Conservation (phyloP, 208 protist species). For the Leishmania turanica region DNA sequence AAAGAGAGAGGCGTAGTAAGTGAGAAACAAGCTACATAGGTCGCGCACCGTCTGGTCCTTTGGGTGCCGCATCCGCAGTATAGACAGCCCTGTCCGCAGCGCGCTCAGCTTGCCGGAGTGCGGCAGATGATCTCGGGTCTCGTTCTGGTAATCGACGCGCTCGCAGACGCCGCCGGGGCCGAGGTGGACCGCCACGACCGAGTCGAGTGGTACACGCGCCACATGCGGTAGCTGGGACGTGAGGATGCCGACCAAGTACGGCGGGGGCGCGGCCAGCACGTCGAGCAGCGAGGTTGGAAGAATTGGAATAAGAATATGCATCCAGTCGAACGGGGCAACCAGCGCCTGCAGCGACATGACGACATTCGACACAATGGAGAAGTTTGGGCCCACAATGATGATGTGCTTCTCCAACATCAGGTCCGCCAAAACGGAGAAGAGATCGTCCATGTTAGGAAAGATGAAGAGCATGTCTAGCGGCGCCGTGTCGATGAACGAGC, state of each 20-base stretch:
- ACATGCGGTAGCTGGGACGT: conserved; percentile 67
- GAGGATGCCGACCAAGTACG: conserved; percentile 78
- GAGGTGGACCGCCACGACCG: conserved; percentile 59
- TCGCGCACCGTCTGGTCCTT: conserved; percentile 67
- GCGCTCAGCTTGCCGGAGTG: conserved; percentile 70
- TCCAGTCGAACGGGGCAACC: conserved; percentile 84
- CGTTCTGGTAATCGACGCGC: conserved; percentile 59
- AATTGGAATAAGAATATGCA: conserved; percentile 86
- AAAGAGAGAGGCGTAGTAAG: conserved; percentile 78
- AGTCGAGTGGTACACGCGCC: conserved; percentile 46
- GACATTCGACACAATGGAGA: conserved; percentile 72
- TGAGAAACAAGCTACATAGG: conserved; percentile 79
- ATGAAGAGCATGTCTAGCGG: conserved; percentile 64
- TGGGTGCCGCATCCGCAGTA: conserved; percentile 55
- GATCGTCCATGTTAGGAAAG: conserved; percentile 61
- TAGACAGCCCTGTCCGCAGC: conserved; percentile 60
- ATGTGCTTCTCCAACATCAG: conserved; percentile 79
- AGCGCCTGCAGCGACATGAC: conserved; percentile 84
- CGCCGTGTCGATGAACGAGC: conserved; percentile 83
- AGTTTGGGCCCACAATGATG: conserved; percentile 82
- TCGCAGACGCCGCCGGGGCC: conserved; percentile 55
- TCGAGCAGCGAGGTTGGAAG: conserved; percentile 63
- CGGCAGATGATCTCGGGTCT: conserved; percentile 51
- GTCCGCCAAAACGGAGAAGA: conserved; percentile 72
- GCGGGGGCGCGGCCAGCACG: conserved; percentile 74